Conservation (phyloP, 176 grass and related monocot species). For the Hyparrhenia diplandra region DNA sequence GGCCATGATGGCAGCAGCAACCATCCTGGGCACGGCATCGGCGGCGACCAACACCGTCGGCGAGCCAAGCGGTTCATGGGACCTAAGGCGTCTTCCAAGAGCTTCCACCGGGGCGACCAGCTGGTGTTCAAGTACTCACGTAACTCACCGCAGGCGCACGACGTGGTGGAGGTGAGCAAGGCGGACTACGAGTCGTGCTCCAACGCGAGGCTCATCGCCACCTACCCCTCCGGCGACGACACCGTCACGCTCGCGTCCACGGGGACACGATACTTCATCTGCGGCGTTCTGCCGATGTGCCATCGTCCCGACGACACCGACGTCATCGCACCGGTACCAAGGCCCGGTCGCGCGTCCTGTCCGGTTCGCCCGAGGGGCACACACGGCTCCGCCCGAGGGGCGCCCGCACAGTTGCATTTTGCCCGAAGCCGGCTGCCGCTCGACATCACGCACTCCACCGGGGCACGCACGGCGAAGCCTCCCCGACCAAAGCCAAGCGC, state of each 20-base stretch:
- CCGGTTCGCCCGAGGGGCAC: too few relatives aligned
- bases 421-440: too few relatives aligned
- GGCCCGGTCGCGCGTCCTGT: too few relatives aligned
- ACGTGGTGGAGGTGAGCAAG: conserved; percentile 54
- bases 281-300: too few relatives aligned
- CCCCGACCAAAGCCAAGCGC: too few relatives aligned
- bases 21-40: conserved; percentile 13
- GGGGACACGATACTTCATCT: conserved; percentile 64
- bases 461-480: too few relatives aligned
- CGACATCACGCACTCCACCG: too few relatives aligned
- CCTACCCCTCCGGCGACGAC: conserved; percentile 25
- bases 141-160: neutral
- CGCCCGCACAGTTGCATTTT: too few relatives aligned
- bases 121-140: conserved; percentile 56
- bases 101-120: conserved; percentile 40
- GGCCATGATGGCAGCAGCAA: conserved; percentile 8
- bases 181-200: conserved; percentile 41
- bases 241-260: neutral
- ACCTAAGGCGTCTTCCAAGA: conserved; percentile 12
- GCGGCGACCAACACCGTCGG: conserved; percentile 48
- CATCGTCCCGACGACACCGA: too few relatives aligned
- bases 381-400: too few relatives aligned
- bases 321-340: too few relatives aligned
- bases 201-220: conserved; percentile 16
- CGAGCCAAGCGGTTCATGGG: conserved; percentile 43